These are phyloP conservation scores for Hericium erinaceus DNA, from an alignment of 768 basidiomycete genomes.

Conservation along the genomic window DNA sequence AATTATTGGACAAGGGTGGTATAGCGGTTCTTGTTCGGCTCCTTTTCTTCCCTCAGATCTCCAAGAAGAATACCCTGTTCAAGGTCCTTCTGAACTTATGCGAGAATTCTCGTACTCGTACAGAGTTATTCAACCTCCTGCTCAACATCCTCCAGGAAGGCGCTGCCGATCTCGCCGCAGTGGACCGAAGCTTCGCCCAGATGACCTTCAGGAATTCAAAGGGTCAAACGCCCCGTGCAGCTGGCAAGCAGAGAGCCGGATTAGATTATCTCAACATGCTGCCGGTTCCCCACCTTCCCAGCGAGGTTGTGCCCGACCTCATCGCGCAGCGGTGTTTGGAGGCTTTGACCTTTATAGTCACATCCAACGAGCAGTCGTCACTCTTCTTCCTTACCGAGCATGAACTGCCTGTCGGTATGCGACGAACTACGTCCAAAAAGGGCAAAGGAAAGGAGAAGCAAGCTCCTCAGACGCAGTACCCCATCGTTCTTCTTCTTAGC, in stretches of 20 bases:
- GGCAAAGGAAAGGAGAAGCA: constrained; percentile 95
- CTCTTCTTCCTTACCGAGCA: constrained; percentile 95
- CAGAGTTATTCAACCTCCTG: constrained; percentile 88
- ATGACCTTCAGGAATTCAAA: constrained; percentile 69
- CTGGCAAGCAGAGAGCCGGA: constrained; percentile 61
- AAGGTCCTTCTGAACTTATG: constrained; percentile 91
- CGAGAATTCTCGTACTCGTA: constrained; percentile 87
- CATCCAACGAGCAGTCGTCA: constrained; percentile 73
- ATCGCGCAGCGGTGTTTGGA: constrained; percentile 94
- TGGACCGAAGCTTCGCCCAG: constrained; percentile 91
- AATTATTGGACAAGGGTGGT: constrained; percentile 83
- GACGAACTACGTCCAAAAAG: constrained; percentile 63
- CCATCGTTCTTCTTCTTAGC: constrained; percentile 81
- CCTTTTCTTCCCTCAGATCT: constrained; percentile 91
- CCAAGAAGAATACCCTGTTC: constrained; percentile 77
- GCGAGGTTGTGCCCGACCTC: constrained; percentile 83
- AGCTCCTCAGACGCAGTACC: constrained; percentile 73
- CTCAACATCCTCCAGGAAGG: constrained; percentile 94
- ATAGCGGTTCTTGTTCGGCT: constrained; percentile 85
- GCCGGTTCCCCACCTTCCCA: constrained; percentile 43
- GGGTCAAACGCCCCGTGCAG: constrained; percentile 34
- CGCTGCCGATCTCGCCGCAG: constrained; percentile 81
- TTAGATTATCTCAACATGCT: constrained; percentile 44
- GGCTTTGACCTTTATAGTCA: constrained; percentile 81
- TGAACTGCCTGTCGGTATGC: constrained; percentile 75